Base-by-base conservation (phyloP, 192 early-diverging fungal species). In the Podila epigama region DNA sequence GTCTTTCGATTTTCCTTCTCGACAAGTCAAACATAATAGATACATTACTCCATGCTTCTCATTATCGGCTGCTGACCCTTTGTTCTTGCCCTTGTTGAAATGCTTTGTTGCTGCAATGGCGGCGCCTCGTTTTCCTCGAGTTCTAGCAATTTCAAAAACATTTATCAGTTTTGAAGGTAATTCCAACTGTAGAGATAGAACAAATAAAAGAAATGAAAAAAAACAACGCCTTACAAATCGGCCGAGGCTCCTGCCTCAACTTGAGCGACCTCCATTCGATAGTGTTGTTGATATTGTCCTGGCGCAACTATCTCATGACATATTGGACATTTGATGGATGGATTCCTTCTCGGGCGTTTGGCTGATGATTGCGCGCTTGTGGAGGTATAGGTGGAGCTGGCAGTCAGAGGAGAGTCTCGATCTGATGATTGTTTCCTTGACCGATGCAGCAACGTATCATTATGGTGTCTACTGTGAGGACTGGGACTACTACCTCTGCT, bases 41-140 rank as follows among this genome's bases (percentile, higher is more conserved):
- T 16, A 28, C 35, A 61, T 50, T 79, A 66, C 66, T 16, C 32
- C 41, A 40, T 58, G 60, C 63, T 70, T 60, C 64, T 60, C 51
- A 35, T 69, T 58, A 63, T 78, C 58, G 11, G 72, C 25, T 63
- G 69, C 25, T 33, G 71, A 77, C 11, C 41, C 65, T n/a, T 70
- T 58, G 52, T 73, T 81, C 35, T 84, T 80, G 29, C 81, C 64
- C n/a, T 81, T 78, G 37, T 73, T 79, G 50, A 89, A 66, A 28
- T 85, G 82, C 37, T 83, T 84, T 28, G 80, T 73, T 1, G 88
- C 88, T 9, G 70, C 79, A 11, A 88, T 83, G 3, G 88, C 88
- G 25, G 88, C 88, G 16, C 86, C 85, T 51, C 88, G 53, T 51
- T 87, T 85, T 5, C 80, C 84, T 64, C 81, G 66, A 7, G 73